These are phyloP conservation scores for Huntiella moniliformis DNA, from an alignment of 2,329 filamentous ascomycete genomes.

Conservation along the genomic window DNA sequence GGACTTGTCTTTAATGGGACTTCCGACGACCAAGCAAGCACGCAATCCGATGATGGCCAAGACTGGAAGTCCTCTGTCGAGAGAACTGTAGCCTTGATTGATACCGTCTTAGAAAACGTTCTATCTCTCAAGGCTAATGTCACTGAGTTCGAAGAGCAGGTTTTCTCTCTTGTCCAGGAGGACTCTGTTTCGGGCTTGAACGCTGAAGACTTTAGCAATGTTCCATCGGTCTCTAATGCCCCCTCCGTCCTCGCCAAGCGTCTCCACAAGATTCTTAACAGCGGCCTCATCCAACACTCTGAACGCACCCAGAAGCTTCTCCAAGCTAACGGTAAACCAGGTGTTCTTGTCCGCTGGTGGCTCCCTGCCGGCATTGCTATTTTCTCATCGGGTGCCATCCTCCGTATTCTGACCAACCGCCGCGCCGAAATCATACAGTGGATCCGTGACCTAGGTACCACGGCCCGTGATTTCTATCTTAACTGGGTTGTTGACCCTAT, in stretches of 20 bases:
- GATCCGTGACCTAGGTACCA: slow-evolving; percentile 61
- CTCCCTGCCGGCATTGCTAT: slow-evolving; percentile 52
- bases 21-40: slow-evolving; percentile 20
- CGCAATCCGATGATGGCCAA: slow-evolving; percentile 21
- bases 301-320: slow-evolving; percentile 36
- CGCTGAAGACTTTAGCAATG: slow-evolving; percentile 21
- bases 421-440: slow-evolving; percentile 62
- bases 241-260: slow-evolving; percentile 46
- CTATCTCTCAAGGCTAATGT: slow-evolving; percentile 43
- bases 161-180: slow-evolving; percentile 43
- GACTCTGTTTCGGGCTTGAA: slow-evolving; percentile 39
- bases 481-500: slow-evolving; percentile 90
- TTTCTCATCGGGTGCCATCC: slow-evolving; percentile 70
- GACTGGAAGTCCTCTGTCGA: slow-evolving; percentile 56
- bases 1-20: slow-evolving; percentile 51
- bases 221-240: slow-evolving; percentile 21
- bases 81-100: slow-evolving; percentile 68
- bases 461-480: slow-evolving; percentile 73
- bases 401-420: slow-evolving; percentile 57
- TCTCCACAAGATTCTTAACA: slow-evolving; percentile 48
- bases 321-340: slow-evolving; percentile 53
- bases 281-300: slow-evolving; percentile 49
- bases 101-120: slow-evolving; percentile 60
- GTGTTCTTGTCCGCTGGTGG: slow-evolving; percentile 69
- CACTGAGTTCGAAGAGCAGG: slow-evolving; percentile 44